Evolutionary conservation across 1,284 basidiomycete species (phyloP).

Genomic region (Meira miltonrushii): DNA sequence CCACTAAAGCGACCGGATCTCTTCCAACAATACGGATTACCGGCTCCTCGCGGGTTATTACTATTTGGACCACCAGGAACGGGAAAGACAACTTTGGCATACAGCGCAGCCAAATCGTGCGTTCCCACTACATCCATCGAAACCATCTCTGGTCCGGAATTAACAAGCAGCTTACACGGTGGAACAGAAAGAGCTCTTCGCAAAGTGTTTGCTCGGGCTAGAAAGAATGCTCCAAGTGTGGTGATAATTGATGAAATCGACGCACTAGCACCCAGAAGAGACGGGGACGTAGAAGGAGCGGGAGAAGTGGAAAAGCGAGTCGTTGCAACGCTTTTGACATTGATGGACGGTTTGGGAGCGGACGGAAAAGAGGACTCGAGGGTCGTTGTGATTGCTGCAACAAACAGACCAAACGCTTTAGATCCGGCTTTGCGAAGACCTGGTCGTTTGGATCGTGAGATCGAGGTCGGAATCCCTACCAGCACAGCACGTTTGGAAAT

Average conservation of each 20-base stretch:
- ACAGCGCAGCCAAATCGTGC: conserved; percentile 42
- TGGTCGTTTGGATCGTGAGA: conserved; percentile 91
- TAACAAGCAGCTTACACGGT: conserved; percentile 89
- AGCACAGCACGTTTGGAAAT: conserved; percentile 75
- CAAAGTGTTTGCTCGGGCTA: conserved; percentile 80
- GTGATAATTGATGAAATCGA: conserved; percentile 96
- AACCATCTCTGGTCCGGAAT: conserved; percentile 82
- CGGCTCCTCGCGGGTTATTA: conserved; percentile 47
- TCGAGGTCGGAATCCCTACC: conserved; percentile 93
- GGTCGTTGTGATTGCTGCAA: conserved; percentile 93
- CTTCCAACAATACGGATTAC: conserved; percentile 69
- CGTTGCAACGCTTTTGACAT: conserved; percentile 87
- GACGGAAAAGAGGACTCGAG: conserved; percentile 51
- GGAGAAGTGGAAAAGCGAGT: conserved; percentile 88
- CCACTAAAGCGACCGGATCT: conserved; percentile 84
- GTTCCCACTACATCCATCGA: conserved; percentile 38
- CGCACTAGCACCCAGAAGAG: conserved; percentile 81
- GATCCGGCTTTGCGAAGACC: conserved; percentile 91
- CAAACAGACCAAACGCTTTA: conserved; percentile 93
- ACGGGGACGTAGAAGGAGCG: conserved; percentile 62
- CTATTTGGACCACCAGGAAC: conserved; percentile 52
- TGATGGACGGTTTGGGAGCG: conserved; percentile 78
- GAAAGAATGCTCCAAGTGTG: conserved; percentile 70
- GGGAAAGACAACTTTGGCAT: conserved; percentile 51
- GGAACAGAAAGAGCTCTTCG: conserved; percentile 89